These are phyloP conservation scores for Austroboletus eburneus DNA, from an alignment of 768 basidiomycete species.

Conservation along the genomic window DNA sequence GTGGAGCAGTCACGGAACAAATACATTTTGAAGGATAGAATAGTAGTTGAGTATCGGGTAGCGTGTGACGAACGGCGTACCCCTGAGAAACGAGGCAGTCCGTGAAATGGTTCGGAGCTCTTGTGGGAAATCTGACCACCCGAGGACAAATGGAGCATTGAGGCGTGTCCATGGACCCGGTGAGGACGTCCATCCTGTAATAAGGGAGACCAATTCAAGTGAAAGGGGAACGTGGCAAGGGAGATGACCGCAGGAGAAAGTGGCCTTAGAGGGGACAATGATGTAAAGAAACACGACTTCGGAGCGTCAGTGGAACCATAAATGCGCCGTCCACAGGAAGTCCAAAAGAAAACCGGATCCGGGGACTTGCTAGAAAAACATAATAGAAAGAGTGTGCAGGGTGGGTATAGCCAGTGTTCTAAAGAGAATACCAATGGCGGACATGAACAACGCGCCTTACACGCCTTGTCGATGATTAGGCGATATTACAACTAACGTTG, in stretches of 20 bases:
- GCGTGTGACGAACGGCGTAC: constrained; percentile 12
- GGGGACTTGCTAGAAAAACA: constrained; percentile 16
- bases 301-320: constrained; percentile 11
- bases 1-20: constrained; percentile 16
- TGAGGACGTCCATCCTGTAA: constrained; percentile 11
- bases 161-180: constrained; percentile 19
- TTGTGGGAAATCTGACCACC: constrained; percentile 17
- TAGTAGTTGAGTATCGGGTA: constrained; percentile 9
- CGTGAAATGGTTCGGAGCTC: constrained; percentile 7
- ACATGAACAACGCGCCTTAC: constrained; percentile 24
- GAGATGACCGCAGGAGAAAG: constrained; percentile 13
- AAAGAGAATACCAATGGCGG: constrained; percentile 22
- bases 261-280: constrained; percentile 9
- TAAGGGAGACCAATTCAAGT: constrained; percentile 4
- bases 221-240: constrained; percentile 9
- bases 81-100: constrained; percentile 19
- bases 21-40: constrained; percentile 6
- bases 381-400: constrained; percentile 20
- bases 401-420: constrained; percentile 13
- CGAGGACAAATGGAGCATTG: constrained; percentile 8
- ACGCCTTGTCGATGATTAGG: constrained; percentile 20
- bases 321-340: constrained; percentile 14
- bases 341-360: constrained; percentile 10
- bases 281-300: constrained; percentile 27
- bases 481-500: constrained; percentile 24